phyloP scores from a whole-genome alignment of 768 basidiomycete species.

The Roridomyces roridus region DNA sequence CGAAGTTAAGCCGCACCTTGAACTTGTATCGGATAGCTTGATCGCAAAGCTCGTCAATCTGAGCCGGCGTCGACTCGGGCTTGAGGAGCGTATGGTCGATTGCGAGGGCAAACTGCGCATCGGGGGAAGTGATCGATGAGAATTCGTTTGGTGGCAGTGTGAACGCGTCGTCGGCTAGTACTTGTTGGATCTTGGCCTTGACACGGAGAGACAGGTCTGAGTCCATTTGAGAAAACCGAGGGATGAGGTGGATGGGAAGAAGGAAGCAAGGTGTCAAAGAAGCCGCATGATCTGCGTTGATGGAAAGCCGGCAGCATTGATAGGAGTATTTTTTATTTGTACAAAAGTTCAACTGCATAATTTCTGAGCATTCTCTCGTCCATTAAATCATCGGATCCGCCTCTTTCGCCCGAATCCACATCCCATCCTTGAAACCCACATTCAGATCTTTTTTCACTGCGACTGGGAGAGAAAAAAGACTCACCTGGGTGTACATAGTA shows the following conservation, averaged over 20 bases:
- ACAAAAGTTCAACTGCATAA: too few species aligned
- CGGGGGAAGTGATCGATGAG: conserved; percentile 23
- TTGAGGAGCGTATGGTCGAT: conserved; percentile 60
- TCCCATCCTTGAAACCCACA: not conserved
- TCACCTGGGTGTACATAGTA: conserved; percentile 38
- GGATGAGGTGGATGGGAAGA: too few species aligned
- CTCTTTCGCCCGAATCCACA: not conserved
- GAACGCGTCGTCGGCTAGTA: conserved; percentile 20
- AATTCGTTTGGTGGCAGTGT: conserved; percentile 31
- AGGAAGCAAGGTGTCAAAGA: too few species aligned
- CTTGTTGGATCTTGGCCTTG: conserved; percentile 34
- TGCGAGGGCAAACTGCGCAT: conserved; percentile 40
- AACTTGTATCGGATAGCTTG: conserved; percentile 55
- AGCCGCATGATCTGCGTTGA: too few species aligned
- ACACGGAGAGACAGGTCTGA: conserved; percentile 42
- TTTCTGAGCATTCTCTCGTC: too few species aligned
- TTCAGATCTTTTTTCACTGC: too few species aligned
- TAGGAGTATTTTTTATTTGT: too few species aligned
- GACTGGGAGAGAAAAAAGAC: not conserved
- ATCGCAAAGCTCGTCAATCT: conserved; percentile 54
- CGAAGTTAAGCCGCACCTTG: conserved; percentile 44
- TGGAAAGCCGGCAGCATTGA: too few species aligned
- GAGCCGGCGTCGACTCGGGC: conserved; percentile 50
- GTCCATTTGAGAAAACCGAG: conserved; percentile 37
- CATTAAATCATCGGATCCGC: not conserved